Base-by-base conservation (phyloP, 2,329 filamentous ascomycete genomes). In the Xylaria sp. region DNA sequence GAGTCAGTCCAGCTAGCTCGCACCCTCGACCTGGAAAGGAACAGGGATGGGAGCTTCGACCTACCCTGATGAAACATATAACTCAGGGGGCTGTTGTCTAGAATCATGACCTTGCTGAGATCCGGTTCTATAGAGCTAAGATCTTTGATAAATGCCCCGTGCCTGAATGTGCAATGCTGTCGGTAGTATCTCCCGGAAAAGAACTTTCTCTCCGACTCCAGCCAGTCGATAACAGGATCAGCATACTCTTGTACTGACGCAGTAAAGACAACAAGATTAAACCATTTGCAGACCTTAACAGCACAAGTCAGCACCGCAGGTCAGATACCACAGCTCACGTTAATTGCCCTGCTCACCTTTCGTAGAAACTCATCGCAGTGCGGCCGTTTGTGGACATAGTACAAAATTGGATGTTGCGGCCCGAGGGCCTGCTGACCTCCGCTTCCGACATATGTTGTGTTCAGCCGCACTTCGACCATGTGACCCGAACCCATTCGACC, bases 171-270 rank as follows among this genome's bases (percentile, higher is more conserved):
- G 78, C 94, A 99, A 74, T 99, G 93, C 72, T 99, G 94, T 50
- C 94, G 85, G 74, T 99, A 99, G 76, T 94, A 97, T 63, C 94
- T 82, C 39, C 88, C 91, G 34, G 90, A 89, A 74, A 99, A 99
- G 77, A 91, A 97, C 75, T 97, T 97, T 67, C 92, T 87, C 74
- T 99, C 94, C 63, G 91, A 87, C 75, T 99, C 94, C 56, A 99
- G 82, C 92, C 92, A 97, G 79, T 99, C 94, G 70, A 99, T 97
- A 52, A 99, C 94, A 0, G 94, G 94, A 72, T 99, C 94, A 52
- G 94, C 94, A 68, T 99, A 99, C 72, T 99, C 94, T 72, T 99
- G 94, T 37, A 99, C 94, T 18, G 92, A 96, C 2, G 94, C 94
- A 8, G 94, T 99, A 72, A 99, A 99, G 43, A 97, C 82, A 47